A percentile compares a stretch with the other conserved stretches of the same genome.
Conservation (phyloP, 768 basidiomycete genomes). For the Pleurotus salmoneostramineus region DNA sequence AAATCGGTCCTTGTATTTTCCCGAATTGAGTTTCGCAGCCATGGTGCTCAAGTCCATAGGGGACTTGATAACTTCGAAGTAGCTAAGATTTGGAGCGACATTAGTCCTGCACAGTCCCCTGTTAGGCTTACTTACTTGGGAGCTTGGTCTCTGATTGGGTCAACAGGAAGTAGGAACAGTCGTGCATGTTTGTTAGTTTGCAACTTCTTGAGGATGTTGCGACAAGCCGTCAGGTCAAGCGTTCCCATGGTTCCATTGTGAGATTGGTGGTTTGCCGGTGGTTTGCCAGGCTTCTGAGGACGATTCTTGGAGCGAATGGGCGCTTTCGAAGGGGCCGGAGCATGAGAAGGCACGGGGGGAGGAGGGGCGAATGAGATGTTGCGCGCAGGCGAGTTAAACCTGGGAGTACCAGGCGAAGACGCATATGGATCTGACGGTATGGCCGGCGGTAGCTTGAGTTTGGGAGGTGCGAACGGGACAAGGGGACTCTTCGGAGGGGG, state of each 20-base stretch:
- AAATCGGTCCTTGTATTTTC: slow-evolving; percentile 81
- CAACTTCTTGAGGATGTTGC: slow-evolving; percentile 78
- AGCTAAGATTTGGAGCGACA: slow-evolving; percentile 41
- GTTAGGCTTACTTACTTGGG: slow-evolving; percentile 53
- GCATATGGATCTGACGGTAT: slow-evolving; percentile 14
- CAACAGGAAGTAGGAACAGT: slow-evolving; percentile 87
- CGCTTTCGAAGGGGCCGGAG: slow-evolving; percentile 16
- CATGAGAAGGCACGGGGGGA: slow-evolving; percentile 18
- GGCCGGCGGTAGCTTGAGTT: slow-evolving; percentile 52
- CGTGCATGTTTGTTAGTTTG: slow-evolving; percentile 67
- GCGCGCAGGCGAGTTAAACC: slow-evolving; percentile 21
- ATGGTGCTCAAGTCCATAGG: slow-evolving; percentile 96
- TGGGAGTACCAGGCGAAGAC: slow-evolving; percentile 10
- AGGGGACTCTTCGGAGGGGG: slow-evolving; percentile 35
- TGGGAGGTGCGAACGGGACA: slow-evolving; percentile 34
- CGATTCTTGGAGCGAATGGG: slow-evolving; percentile 21
- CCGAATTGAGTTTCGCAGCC: slow-evolving; percentile 79
- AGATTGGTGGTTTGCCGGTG: slow-evolving; percentile 50
- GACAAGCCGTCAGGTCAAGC: slow-evolving; percentile 72
- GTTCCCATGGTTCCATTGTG: slow-evolving; percentile 74
- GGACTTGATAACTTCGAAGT: slow-evolving; percentile 84
- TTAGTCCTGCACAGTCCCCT: not conserved
- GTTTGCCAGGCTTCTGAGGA: slow-evolving; percentile 25
- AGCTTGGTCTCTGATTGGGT: slow-evolving; percentile 89
- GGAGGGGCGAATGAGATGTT: slow-evolving; percentile 34